phyloP scores from a whole-genome alignment of 345 rosid species.

The Populus deltoides region DNA sequence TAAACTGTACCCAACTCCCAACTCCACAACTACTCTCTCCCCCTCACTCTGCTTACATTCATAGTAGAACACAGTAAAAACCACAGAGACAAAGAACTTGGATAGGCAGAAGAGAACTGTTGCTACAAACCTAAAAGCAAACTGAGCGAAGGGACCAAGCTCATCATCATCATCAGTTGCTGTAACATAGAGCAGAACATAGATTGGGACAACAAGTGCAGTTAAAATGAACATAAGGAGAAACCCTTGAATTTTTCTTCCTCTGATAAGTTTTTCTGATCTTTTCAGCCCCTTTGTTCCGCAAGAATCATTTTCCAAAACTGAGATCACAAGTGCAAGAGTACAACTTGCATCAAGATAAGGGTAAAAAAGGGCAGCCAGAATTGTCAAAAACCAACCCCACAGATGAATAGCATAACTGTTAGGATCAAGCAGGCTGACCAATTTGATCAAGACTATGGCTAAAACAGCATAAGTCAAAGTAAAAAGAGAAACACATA shows the following conservation, averaged over 20 bases:
- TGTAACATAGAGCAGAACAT: constrained; percentile 8
- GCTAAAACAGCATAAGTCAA: not conserved
- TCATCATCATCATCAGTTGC: constrained; percentile 2
- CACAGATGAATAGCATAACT: not conserved
- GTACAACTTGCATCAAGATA: constrained; percentile 3
- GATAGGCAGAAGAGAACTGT: not conserved
- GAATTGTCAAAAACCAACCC: not conserved
- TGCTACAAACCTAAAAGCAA: constrained; percentile 14
- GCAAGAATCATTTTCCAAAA: not conserved
- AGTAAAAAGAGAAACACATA: constrained; percentile 5
- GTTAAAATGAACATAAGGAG: constrained; percentile 3
- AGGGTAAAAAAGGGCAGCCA: constrained; percentile 6
- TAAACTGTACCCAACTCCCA: not conserved
- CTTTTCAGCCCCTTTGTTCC: not conserved
- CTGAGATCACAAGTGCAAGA: constrained; percentile 10
- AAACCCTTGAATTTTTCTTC: constrained; percentile 11
- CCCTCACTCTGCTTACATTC: constrained; percentile 13
- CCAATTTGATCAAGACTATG: not conserved
- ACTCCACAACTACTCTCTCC: not conserved
- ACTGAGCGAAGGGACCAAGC: constrained; percentile 4
- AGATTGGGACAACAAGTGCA: constrained; percentile 11
- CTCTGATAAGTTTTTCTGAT: constrained; percentile 5
- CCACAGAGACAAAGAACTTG: constrained; percentile 7
- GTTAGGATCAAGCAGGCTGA: not conserved
- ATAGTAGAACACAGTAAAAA: constrained; percentile 13